Evolutionary conservation across 192 early-diverging fungal species (phyloP), one percentile per base, ranked within the genome.

Genomic region (Linnemannia zychae): DNA sequence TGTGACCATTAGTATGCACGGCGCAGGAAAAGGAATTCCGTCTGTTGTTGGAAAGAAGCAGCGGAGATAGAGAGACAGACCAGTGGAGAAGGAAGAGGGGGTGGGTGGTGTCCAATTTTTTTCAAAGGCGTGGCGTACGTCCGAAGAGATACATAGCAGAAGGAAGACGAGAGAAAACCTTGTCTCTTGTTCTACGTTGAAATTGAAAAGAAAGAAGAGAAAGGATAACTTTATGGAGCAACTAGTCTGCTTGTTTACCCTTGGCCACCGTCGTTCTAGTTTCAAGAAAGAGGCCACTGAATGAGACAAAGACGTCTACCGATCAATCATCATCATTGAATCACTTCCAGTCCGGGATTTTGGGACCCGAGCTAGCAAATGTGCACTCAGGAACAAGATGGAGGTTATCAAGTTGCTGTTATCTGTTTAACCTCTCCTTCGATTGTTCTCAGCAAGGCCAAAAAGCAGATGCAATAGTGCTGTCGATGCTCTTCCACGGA

Each of bases 101-200:
- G 22, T 22, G 50, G n/a, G n/a, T 6, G 20, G 22, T 60, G 53
- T 4, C 24, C n/a, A 28, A 7, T 60, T 22, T 28, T 33, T 63
- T 12, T 15, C 28, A 31, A 63, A 31, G 57, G 81, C 75, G 75
- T 82, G 81, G 81, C 81, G 81, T 82, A 82, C 75, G 49, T 82
- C 81, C 81, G 81, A 82, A 77, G n/a, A 73, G 65, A 73, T 82
- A 82, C 81, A 50, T 77, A 16, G 49, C 18, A 46, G 17, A 48
- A 69, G 22, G 28, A 66, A 15, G 52, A 72, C n/a, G 22, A 13
- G 2, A 36, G n/a, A 40, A 48, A 33, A n/a, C 17, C 7, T n/a
- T 38, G 36, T 71, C 38, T 2, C 6, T 31, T 24, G 38, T 63
- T 63, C 57, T 0, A 22, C n/a, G 53, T 60, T 24, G 53, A 60